phyloP scores from a whole-genome alignment of 139 green algal species.

The Microglena sp. region DNA sequence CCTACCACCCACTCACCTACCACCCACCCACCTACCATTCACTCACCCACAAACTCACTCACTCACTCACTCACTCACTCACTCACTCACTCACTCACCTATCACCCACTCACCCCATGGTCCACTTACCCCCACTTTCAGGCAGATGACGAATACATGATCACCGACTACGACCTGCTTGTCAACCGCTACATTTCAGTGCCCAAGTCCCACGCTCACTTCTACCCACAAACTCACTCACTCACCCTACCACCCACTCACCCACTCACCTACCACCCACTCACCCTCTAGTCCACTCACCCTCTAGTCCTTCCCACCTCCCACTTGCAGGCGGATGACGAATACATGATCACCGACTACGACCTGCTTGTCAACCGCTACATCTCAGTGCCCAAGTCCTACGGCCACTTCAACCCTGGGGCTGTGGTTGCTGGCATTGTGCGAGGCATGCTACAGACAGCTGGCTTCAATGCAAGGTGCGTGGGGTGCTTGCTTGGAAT shows the following conservation, averaged over 20 bases:
- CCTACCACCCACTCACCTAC: too few relatives aligned
- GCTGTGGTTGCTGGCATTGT: constrained; percentile 89
- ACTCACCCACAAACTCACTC: too few relatives aligned
- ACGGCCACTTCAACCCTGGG: constrained; percentile 80
- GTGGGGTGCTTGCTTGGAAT: background rate
- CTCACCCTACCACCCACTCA: background rate
- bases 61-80: too few relatives aligned
- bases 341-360: constrained; percentile 94
- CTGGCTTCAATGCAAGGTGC: constrained; percentile 78
- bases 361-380: constrained; percentile 78
- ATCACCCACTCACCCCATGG: too few relatives aligned
- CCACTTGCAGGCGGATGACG: constrained; percentile 81
- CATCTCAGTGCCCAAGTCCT: constrained; percentile 87
- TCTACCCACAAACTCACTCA: background rate
- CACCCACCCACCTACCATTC: too few relatives aligned
- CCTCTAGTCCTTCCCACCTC: background rate
- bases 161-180: constrained; percentile 83
- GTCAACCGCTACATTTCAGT: constrained; percentile 83
- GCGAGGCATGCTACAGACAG: constrained; percentile 73
- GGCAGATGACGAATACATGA: constrained; percentile 95
- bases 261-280: background rate
- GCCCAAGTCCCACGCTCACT: too few relatives aligned
- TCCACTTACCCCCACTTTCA: too few relatives aligned
- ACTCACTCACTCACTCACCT: too few relatives aligned
- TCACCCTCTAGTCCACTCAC: background rate